Evolutionary conservation across 768 basidiomycete genomes (phyloP), one percentile per base, ranked within the genome.

Genomic region (Udeniomyces megalosporus): DNA sequence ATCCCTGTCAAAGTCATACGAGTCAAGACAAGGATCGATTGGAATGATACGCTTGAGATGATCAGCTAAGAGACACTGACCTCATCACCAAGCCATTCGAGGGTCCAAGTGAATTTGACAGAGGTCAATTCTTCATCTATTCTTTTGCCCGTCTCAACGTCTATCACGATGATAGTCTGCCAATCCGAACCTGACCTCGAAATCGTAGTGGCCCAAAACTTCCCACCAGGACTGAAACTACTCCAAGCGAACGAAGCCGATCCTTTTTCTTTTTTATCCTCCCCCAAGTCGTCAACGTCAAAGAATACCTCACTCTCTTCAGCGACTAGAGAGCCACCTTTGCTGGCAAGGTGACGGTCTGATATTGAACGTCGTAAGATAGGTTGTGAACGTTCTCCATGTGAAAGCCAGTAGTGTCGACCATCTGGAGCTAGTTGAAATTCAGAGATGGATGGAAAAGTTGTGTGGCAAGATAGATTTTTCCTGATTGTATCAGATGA

Each of bases 51-150:
- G 10, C n/a, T n/a, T n/a, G n/a, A n/a, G n/a, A n/a, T n/a, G n/a
- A n/a, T n/a, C n/a, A n/a, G n/a, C n/a, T n/a, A n/a, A n/a, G n/a
- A 51, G 24, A 51, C 28, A 38, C 47, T 8, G 2, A 57, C 54
- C 49, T 62, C 47, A n/a, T 62, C 61, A 1, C 61, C 61, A 2
- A 62, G 20, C 61, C 61, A 62, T 17, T 50, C 54, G 56, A 62
- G 45, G 4, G 34, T 26, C 61, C 61, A 62, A 52, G 52, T 55
- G 55, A 62, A 62, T 32, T 62, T 62, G 55, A 62, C 61, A n/a
- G 47, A 14, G 26, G n/a, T 15, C 6, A 62, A 46, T 31, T 62
- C 61, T 31, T 57, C 61, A 35, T 57, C 61, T n/a, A 57, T 55
- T 1, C 26, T 46, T 42, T 62, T 50, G 17, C 34, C 24, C 2